Evolutionary conservation across 257 asterid genomes (phyloP).

Genomic region (Haberlea rhodopensis): DNA sequence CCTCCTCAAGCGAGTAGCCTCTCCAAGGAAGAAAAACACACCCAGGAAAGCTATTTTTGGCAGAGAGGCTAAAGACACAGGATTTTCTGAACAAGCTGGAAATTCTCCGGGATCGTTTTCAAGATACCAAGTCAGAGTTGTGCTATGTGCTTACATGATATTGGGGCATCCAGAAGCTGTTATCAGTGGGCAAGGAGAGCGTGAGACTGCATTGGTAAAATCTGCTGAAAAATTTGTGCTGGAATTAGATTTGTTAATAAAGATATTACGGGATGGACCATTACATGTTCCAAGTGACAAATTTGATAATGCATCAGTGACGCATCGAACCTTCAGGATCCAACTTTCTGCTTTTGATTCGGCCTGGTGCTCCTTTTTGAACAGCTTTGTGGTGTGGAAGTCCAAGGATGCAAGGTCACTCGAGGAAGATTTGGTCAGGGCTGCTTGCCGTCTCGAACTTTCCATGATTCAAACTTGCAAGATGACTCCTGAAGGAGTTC

Average conservation of each 20-base stretch:
- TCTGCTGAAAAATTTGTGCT: constrained; percentile 73
- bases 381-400: constrained; percentile 96
- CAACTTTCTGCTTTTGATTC: constrained; percentile 87
- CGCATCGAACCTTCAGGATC: constrained; percentile 47
- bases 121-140: constrained; percentile 82
- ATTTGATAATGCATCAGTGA: constrained; percentile 32
- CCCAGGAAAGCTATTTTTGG: constrained; percentile 46
- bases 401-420: constrained; percentile 84
- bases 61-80: constrained; percentile 36
- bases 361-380: constrained; percentile 91
- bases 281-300: constrained; percentile 38
- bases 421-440: constrained; percentile 86
- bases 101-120: constrained; percentile 42
- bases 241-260: constrained; percentile 75
- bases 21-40: constrained; percentile 55
- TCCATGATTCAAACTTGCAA: constrained; percentile 87
- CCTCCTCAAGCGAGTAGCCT: constrained; percentile 82
- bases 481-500: constrained; percentile 71
- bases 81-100: constrained; percentile 29
- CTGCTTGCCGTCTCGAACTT: constrained; percentile 92
- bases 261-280: constrained; percentile 64
- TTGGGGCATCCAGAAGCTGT: constrained; percentile 94
- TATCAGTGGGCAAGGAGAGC: constrained; percentile 83
- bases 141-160: constrained; percentile 86
- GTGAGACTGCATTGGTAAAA: constrained; percentile 65